Conservation (phyloP, 2,329 filamentous ascomycete genomes). For the Lachnellula cervina region DNA sequence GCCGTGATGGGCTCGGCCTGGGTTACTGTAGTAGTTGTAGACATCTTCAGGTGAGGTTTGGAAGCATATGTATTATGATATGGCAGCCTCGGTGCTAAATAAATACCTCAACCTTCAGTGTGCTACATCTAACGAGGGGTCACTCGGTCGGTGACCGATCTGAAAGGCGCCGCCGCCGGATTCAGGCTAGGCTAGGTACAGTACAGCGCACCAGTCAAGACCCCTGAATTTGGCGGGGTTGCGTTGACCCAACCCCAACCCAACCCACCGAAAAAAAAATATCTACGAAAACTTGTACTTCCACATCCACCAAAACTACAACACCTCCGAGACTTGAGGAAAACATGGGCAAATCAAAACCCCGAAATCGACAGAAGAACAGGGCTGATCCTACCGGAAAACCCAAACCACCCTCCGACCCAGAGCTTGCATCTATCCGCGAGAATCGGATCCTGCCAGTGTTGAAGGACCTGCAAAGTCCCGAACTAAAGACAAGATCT, state of each 20-base stretch:
- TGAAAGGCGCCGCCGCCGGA: neutral
- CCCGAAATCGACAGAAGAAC: slow-evolving; percentile 47
- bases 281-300: neutral
- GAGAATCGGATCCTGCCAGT: slow-evolving; percentile 60
- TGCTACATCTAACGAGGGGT: neutral
- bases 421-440: slow-evolving; percentile 57
- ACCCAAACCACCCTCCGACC: slow-evolving; percentile 56
- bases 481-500: slow-evolving; percentile 55
- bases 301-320: neutral
- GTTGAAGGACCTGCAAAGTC: slow-evolving; percentile 53
- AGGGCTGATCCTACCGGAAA: slow-evolving; percentile 54
- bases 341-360: slow-evolving; percentile 53
- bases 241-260: neutral
- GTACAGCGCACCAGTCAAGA: neutral
- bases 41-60: slow-evolving; percentile 20
- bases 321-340: too few species aligned
- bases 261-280: neutral
- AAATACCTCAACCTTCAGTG: slow-evolving; percentile 9
- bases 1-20: slow-evolving; percentile 66
- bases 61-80: neutral
- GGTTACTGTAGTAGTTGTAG: slow-evolving; percentile 44
- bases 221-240: neutral
- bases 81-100: neutral
- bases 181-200: too few species aligned
- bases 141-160: neutral